phyloP scores from a whole-genome alignment of 768 basidiomycete species.

The Lenzites betulinus region DNA sequence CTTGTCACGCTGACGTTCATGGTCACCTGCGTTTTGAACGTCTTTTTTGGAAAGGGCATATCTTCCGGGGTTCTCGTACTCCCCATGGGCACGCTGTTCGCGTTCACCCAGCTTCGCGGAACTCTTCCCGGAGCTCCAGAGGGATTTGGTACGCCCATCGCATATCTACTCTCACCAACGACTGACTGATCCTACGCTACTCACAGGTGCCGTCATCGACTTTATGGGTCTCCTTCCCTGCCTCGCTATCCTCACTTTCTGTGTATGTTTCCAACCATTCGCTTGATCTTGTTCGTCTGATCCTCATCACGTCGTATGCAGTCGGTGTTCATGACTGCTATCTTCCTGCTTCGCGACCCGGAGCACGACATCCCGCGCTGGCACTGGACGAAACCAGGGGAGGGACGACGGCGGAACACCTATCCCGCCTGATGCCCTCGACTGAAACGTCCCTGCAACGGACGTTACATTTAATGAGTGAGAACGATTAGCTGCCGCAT shows the following conservation, averaged over 20 bases:
- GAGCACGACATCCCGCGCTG: constrained; percentile 15
- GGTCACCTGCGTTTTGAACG: constrained; percentile 17
- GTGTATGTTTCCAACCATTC: background rate
- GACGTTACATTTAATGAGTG: too few relatives aligned
- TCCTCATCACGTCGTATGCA: background rate
- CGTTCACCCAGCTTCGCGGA: constrained; percentile 29
- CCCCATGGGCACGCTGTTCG: constrained; percentile 31
- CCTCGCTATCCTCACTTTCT: constrained; percentile 19
- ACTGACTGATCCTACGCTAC: background rate
- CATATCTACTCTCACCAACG: background rate
- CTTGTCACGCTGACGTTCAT: constrained; percentile 20
- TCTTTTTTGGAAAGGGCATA: constrained; percentile 25
- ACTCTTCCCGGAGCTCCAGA: constrained; percentile 30
- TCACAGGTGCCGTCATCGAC: constrained; percentile 17
- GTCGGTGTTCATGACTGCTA: constrained; percentile 22
- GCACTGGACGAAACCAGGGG: constrained; percentile 7
- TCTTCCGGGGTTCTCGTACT: constrained; percentile 25
- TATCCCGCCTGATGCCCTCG: background rate
- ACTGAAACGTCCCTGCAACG: too few relatives aligned
- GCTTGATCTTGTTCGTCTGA: background rate
- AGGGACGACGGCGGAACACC: constrained; percentile 6
- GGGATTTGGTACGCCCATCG: constrained; percentile 26
- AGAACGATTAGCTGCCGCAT: too few relatives aligned
- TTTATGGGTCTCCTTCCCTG: constrained; percentile 21
- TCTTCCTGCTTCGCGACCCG: constrained; percentile 21